Conservation (phyloP, 202 grass and related monocot species). For the Hordeum pubiflorum region DNA sequence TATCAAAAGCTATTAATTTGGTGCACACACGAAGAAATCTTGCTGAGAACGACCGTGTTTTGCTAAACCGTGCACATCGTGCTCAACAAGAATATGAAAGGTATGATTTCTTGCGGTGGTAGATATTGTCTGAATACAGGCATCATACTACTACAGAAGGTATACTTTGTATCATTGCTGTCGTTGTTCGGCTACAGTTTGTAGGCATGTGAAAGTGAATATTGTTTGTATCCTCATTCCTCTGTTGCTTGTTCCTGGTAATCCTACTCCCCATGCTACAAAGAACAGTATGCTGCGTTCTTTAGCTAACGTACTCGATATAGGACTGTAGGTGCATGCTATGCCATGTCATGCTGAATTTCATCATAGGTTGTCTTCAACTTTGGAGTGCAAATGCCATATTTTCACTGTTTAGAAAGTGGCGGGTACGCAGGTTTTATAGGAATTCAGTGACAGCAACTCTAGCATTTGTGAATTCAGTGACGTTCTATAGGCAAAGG, state of each 20-base stretch:
- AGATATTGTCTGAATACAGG: constrained; percentile 11
- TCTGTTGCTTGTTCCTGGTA: neutral
- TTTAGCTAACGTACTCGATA: neutral
- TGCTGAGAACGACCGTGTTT: constrained; percentile 79
- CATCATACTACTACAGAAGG: neutral
- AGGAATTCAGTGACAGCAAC: neutral
- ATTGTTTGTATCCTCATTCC: neutral
- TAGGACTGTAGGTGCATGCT: neutral
- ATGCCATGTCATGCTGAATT: constrained; percentile 1
- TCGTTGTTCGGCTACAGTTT: neutral
- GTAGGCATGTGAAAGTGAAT: neutral
- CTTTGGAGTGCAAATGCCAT: neutral
- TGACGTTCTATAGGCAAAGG: neutral
- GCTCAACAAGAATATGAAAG: constrained; percentile 96
- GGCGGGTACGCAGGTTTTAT: neutral
- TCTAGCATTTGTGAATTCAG: neutral
- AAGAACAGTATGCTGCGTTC: neutral
- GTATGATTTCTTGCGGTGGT: constrained; percentile 27
- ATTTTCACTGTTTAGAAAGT: constrained; percentile 12
- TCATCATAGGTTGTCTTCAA: neutral
- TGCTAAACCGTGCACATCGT: constrained; percentile 77
- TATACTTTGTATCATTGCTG: neutral
- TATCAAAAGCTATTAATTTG: constrained; percentile 86
- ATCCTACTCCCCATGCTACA: neutral
- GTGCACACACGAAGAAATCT: constrained; percentile 70